Conservation (phyloP, 1,284 basidiomycete genomes). For the Sutorius eximius region DNA sequence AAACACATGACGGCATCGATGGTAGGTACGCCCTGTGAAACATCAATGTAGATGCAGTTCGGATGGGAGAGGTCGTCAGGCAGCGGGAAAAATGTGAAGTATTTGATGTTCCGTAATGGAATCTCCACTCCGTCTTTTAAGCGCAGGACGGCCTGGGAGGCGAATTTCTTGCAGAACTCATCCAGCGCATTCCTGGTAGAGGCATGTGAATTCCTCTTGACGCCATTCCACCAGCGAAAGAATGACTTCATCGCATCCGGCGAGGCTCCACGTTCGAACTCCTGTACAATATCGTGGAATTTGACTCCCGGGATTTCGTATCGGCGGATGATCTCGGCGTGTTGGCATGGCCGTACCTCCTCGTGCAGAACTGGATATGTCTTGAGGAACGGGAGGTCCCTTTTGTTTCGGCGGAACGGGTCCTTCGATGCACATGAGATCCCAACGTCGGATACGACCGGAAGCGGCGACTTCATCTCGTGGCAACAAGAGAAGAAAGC, state of each 20-base stretch:
- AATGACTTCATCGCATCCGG: conserved; percentile 80
- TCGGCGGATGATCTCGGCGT: conserved; percentile 46
- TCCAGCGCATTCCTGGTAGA: not conserved
- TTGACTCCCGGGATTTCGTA: conserved; percentile 69
- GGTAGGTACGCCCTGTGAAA: conserved; percentile 61
- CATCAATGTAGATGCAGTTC: conserved; percentile 36
- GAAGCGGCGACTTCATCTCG: conserved; percentile 20
- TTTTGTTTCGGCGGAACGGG: conserved; percentile 2
- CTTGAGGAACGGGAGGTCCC: conserved; percentile 11
- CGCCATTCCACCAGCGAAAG: conserved; percentile 82
- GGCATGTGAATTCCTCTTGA: not conserved
- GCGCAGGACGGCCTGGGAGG: not conserved
- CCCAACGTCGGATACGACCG: conserved; percentile 68
- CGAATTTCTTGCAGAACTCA: conserved; percentile 10
- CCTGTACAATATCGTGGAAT: conserved; percentile 77
- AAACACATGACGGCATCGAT: conserved; percentile 62
- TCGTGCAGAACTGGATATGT: conserved; percentile 11
- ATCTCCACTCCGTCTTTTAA: not conserved
- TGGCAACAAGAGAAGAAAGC: conserved; percentile 75
- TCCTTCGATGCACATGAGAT: conserved; percentile 36
- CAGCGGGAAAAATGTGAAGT: conserved; percentile 53
- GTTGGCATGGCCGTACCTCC: conserved; percentile 44
- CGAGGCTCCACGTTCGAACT: conserved; percentile 55
- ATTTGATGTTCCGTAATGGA: conserved; percentile 38
- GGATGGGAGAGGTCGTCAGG: conserved; percentile 74